Evolutionary conservation across 495 filamentous ascomycete genomes (phyloP).

Genomic region (Aspergillus biplanus): DNA sequence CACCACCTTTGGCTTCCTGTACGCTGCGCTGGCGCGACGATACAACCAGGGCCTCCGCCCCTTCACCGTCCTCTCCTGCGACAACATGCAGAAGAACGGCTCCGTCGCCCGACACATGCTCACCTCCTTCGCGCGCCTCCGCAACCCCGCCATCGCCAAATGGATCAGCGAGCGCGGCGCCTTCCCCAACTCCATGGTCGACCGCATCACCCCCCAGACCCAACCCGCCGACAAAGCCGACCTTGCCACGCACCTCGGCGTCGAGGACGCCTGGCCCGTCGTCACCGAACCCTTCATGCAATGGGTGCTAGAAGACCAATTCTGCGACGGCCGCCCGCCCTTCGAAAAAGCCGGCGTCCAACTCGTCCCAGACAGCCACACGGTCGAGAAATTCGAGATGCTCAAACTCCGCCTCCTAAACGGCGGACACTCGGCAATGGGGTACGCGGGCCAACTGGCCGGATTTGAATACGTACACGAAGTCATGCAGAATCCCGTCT

Average conservation of each 20-base stretch:
- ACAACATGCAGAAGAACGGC: constrained; percentile 58
- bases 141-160: constrained; percentile 45
- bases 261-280: constrained; percentile 51
- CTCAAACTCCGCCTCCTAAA: constrained; percentile 55
- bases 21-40: constrained; percentile 47
- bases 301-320: constrained; percentile 54
- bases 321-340: constrained; percentile 49
- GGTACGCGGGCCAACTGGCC: constrained; percentile 49
- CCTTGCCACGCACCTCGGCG: constrained; percentile 43
- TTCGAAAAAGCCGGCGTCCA: constrained; percentile 53
- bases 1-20: constrained; percentile 54
- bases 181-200: constrained; percentile 57
- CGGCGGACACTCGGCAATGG: constrained; percentile 50
- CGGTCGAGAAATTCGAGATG: constrained; percentile 53
- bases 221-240: constrained; percentile 39
- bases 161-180: constrained; percentile 46
- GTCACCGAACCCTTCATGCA: constrained; percentile 56
- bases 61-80: constrained; percentile 55
- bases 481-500: constrained; percentile 45
- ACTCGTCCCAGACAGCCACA: constrained; percentile 48
- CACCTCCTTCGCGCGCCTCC: constrained; percentile 45
- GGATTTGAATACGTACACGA: constrained; percentile 54
- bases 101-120: constrained; percentile 55
- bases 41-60: constrained; percentile 45
- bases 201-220: constrained; percentile 54